Evolutionary conservation across 1,139 yeast species (phyloP).

Genomic region (Zygosaccharomyces sapae): DNA sequence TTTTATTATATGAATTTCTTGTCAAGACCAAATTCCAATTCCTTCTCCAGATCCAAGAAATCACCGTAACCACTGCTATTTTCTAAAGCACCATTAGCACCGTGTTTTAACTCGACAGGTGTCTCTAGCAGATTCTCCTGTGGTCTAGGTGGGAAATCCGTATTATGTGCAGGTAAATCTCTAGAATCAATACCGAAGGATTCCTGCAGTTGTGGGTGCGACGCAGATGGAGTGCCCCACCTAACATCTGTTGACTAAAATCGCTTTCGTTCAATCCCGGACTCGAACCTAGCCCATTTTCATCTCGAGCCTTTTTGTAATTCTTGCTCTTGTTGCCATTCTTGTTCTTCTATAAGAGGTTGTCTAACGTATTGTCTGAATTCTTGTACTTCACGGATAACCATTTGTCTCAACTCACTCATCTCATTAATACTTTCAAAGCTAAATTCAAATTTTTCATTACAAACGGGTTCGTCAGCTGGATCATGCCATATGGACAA

Average conservation of each 20-base stretch:
- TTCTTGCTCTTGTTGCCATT: slow-evolving; percentile 17
- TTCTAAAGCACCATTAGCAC: slow-evolving; percentile 12
- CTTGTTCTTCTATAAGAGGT: slow-evolving; percentile 60
- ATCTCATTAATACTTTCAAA: slow-evolving; percentile 86
- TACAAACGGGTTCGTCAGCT: slow-evolving; percentile 85
- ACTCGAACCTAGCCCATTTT: slow-evolving; percentile 6
- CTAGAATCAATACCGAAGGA: slow-evolving; percentile 39
- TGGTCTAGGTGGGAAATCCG: slow-evolving; percentile 43
- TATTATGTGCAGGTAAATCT: slow-evolving; percentile 39
- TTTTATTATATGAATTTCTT: slow-evolving; percentile 12
- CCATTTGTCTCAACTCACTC: slow-evolving; percentile 69
- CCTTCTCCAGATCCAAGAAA: slow-evolving; percentile 49
- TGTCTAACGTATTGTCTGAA: slow-evolving; percentile 79
- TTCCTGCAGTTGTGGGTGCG: slow-evolving; percentile 24
- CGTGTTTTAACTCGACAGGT: slow-evolving; percentile 20
- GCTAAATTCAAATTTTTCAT: slow-evolving; percentile 76
- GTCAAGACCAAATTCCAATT: slow-evolving; percentile 17
- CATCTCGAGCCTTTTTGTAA: slow-evolving; percentile 22
- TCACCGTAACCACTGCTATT: slow-evolving; percentile 31
- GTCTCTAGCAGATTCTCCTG: slow-evolving; percentile 37
- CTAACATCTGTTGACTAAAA: slow-evolving; percentile 24
- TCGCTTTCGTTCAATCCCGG: slow-evolving; percentile 16
- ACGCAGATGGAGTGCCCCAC: slow-evolving; percentile 28
- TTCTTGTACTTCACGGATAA: slow-evolving; percentile 71
- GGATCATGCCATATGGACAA: slow-evolving; percentile 95